These are phyloP conservation scores for Albifimbria verrucaria DNA, from an alignment of 2,329 filamentous ascomycete species.

Conservation along the genomic window DNA sequence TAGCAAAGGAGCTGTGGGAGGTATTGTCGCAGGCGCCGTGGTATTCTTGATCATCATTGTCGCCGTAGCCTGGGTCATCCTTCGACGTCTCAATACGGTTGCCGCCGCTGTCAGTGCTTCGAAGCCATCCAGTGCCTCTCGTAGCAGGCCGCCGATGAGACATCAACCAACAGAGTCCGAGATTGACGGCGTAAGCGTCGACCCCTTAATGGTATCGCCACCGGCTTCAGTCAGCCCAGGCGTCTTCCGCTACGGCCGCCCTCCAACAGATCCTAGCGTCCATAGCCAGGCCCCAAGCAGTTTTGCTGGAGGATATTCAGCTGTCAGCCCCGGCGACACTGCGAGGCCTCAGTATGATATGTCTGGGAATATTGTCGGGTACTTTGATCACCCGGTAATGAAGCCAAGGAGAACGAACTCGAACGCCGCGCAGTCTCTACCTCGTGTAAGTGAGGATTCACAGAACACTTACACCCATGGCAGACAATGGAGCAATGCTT, in stretches of 20 bases:
- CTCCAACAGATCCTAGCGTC: slow-evolving; percentile 23
- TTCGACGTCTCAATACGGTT: slow-evolving; percentile 47
- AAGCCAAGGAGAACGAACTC: slow-evolving; percentile 14
- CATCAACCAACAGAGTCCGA: slow-evolving; percentile 40
- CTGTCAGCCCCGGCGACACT: slow-evolving; percentile 20
- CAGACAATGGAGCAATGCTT: slow-evolving; percentile 41
- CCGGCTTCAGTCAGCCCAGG: slow-evolving; percentile 8
- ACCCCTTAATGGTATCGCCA: slow-evolving; percentile 34
- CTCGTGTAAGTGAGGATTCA: slow-evolving; percentile 35
- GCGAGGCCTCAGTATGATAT: slow-evolving; percentile 26
- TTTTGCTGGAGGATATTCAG: slow-evolving; percentile 19
- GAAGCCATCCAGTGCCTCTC: slow-evolving; percentile 25
- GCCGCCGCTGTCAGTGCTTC: slow-evolving; percentile 36
- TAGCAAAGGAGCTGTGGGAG: slow-evolving; percentile 42
- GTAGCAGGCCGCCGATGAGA: slow-evolving; percentile 30
- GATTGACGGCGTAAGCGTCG: slow-evolving; percentile 38
- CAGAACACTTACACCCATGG: slow-evolving; percentile 32
- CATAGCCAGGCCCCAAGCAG: slow-evolving; percentile 20
- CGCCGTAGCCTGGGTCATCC: slow-evolving; percentile 43
- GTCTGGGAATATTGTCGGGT: slow-evolving; percentile 18
- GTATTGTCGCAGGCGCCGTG: slow-evolving; percentile 50
- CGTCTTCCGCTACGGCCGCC: background rate
- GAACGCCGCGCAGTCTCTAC: slow-evolving; percentile 18
- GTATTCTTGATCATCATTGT: slow-evolving; percentile 46
- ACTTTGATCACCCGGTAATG: slow-evolving; percentile 26